These are phyloP conservation scores for Sporodiniella umbellata DNA, from an alignment of 371 early-diverging fungal species.

Conservation along the genomic window DNA sequence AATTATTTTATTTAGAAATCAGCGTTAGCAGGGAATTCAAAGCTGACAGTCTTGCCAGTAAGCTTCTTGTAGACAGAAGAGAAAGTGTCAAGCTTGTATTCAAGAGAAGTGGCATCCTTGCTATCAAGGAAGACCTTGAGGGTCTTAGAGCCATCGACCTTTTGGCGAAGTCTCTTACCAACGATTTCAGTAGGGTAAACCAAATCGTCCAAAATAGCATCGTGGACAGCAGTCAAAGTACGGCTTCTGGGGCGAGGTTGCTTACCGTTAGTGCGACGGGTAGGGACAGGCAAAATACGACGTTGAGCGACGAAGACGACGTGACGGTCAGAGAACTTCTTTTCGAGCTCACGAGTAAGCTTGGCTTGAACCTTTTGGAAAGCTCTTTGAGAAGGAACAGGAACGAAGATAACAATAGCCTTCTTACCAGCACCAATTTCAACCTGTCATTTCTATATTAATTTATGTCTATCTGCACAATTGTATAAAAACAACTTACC, in stretches of 20 bases:
- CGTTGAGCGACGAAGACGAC: slow-evolving; percentile 95
- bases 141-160: slow-evolving; percentile 90
- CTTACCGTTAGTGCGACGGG: slow-evolving; percentile 81
- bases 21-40: slow-evolving; percentile 83
- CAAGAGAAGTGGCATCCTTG: slow-evolving; percentile 95
- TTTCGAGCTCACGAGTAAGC: slow-evolving; percentile 97
- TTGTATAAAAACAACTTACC: slow-evolving; percentile 44
- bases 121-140: slow-evolving; percentile 96
- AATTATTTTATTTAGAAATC: slow-evolving; percentile 14
- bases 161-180: slow-evolving; percentile 95
- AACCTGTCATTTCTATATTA: slow-evolving; percentile 46
- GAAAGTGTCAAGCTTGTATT: slow-evolving; percentile 98
- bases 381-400: slow-evolving; percentile 88
- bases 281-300: slow-evolving; percentile 91
- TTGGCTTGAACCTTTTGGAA: slow-evolving; percentile 93
- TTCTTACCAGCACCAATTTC: slow-evolving; percentile 93
- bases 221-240: slow-evolving; percentile 95
- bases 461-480: background rate
- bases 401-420: slow-evolving; percentile 96
- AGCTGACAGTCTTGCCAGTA: slow-evolving; percentile 96
- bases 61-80: slow-evolving; percentile 92
- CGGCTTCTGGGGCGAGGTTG: slow-evolving; percentile 94
- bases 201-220: slow-evolving; percentile 93
- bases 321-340: slow-evolving; percentile 99
- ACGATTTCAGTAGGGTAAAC: slow-evolving; percentile 98